Evolutionary conservation across 2,329 filamentous ascomycete genomes (phyloP).

Genomic region (Rhinocladiella mackenziei): DNA sequence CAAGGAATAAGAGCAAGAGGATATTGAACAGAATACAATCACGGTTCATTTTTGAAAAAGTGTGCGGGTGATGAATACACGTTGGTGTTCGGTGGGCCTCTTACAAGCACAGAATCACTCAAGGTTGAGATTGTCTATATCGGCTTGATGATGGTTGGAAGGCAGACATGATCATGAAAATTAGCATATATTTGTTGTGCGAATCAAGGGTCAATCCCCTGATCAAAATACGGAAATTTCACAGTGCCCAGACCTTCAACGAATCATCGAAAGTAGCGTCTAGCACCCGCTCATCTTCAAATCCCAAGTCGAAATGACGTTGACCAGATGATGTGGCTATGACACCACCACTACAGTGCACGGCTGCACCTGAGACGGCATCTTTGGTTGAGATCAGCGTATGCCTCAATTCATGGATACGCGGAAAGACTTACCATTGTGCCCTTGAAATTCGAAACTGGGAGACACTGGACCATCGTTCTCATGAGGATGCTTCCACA

Average conservation of each 20-base stretch:
- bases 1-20: no score
- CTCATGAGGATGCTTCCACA: constrained; percentile 48
- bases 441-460: constrained; percentile 42
- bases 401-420: not conserved
- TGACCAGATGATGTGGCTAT: constrained; percentile 51
- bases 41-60: no score
- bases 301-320: constrained; percentile 19
- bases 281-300: constrained; percentile 18
- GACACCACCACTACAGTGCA: constrained; percentile 47
- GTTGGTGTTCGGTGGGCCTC: no score
- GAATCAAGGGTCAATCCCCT: no score
- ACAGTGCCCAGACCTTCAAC: constrained; percentile 25
- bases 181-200: not conserved
- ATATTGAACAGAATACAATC: no score
- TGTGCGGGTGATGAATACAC: no score
- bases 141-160: no score
- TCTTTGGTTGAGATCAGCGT: constrained; percentile 34
- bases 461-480: constrained; percentile 41
- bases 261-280: constrained; percentile 14
- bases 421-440: constrained; percentile 40
- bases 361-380: constrained; percentile 42
- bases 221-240: not conserved
- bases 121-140: no score
- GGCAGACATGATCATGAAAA: not conserved
- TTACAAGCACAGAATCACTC: no score